Percentiles rank a stretch among this genome's conserved stretches.
Conservation (phyloP, 176 grass and related monocot species). For the Oryza nivara region DNA sequence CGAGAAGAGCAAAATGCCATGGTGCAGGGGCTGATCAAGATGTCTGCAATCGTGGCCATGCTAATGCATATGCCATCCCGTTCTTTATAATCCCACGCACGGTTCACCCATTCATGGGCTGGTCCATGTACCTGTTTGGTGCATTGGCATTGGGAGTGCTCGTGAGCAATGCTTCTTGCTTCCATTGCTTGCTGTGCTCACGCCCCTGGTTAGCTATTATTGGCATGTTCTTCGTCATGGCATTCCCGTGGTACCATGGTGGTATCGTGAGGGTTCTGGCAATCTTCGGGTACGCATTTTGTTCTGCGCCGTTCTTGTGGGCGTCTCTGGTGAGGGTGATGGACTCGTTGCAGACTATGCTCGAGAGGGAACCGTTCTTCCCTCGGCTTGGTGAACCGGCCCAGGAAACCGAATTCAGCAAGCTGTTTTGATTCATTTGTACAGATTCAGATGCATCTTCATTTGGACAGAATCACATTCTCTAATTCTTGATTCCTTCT, state of each 20-base stretch:
- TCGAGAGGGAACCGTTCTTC: conserved; percentile 85
- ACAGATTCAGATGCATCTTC: conserved; percentile 38
- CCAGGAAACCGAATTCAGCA: conserved; percentile 78
- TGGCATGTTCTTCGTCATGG: conserved; percentile 73
- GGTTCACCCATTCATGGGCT: conserved; percentile 83
- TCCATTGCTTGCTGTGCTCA: conserved; percentile 66
- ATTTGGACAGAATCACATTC: conserved; percentile 20
- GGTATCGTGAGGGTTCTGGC: conserved; percentile 70
- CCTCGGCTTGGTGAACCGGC: conserved; percentile 67
- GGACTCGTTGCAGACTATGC: conserved; percentile 63
- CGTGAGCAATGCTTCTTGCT: conserved; percentile 80
- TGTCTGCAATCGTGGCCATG: conserved; percentile 54
- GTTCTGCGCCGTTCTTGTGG: conserved; percentile 72
- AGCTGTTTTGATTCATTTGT: conserved; percentile 71
- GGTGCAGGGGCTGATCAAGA: conserved; percentile 72
- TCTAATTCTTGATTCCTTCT: conserved; percentile 54
- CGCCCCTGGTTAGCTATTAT: conserved; percentile 59
- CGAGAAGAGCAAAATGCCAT: conserved; percentile 68
- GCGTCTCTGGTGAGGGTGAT: conserved; percentile 56
- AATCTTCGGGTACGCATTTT: conserved; percentile 67
- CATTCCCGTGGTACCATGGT: conserved; percentile 89
- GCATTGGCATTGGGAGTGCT: conserved; percentile 54
- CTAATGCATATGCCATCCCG: conserved; percentile 66
- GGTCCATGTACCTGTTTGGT: conserved; percentile 86
- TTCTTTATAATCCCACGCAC: conserved; percentile 93